A percentile compares a stretch with the other conserved stretches of the same genome.
Evolutionary conservation across 176 grass and related monocot species (phyloP).

Genomic region (Melocanna baccifera): DNA sequence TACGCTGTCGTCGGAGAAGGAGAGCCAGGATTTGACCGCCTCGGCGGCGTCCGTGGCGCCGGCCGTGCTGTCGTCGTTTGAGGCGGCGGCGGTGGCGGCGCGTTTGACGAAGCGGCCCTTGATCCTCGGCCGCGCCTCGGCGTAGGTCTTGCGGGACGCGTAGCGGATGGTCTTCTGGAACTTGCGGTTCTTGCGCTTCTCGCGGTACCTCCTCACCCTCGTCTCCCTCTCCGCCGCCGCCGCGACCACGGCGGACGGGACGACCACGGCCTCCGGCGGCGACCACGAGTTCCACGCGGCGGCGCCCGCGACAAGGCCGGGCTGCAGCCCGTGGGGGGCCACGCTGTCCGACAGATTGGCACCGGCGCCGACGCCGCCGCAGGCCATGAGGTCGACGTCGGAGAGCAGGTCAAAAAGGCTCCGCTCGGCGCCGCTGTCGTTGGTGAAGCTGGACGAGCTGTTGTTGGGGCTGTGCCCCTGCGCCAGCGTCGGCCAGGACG

Average conservation of each 20-base stretch:
- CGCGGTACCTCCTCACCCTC: conserved; percentile 66
- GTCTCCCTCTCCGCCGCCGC: conserved; percentile 36
- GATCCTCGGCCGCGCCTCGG: conserved; percentile 63
- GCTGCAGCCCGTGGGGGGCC: conserved; percentile 9
- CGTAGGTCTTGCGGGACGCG: conserved; percentile 71
- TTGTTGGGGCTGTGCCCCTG: conserved; percentile 24
- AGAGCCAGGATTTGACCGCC: conserved; percentile 28
- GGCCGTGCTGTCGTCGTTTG: background rate
- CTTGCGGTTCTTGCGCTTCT: conserved; percentile 69
- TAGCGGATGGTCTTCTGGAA: conserved; percentile 82
- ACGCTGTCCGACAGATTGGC: conserved; percentile 21
- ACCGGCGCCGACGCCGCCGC: background rate
- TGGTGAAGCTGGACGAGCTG: conserved; percentile 37
- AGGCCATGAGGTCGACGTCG: conserved; percentile 33
- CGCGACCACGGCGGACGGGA: background rate
- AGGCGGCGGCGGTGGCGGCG: background rate
- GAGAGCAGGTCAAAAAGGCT: conserved; percentile 42
- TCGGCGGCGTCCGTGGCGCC: background rate
- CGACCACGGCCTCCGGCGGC: background rate
- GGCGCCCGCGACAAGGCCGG: background rate
- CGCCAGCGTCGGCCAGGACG: conserved; percentile 14
- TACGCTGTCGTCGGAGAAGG: conserved; percentile 32
- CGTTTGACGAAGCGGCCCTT: conserved; percentile 75
- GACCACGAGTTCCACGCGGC: background rate
- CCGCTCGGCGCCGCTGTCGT: conserved; percentile 12